Conservation (phyloP, 495 filamentous ascomycete species). For the Daldinia vernicosa region DNA sequence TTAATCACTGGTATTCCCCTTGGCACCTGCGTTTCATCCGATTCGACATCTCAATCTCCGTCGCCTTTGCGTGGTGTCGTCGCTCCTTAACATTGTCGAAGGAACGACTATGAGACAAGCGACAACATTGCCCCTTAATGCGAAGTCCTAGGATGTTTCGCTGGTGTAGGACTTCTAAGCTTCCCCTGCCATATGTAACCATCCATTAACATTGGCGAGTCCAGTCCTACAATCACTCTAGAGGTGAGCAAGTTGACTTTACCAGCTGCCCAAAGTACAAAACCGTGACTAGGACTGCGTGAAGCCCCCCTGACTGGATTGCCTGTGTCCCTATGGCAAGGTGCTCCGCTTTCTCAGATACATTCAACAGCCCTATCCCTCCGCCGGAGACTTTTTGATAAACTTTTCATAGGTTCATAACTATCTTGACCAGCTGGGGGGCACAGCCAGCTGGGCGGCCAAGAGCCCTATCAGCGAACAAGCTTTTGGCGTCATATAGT, state of each 20-base stretch:
- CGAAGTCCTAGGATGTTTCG: not conserved
- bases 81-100: not conserved
- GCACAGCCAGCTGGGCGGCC: not conserved
- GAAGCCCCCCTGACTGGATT: not conserved
- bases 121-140: not conserved
- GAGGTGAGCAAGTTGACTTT: not conserved
- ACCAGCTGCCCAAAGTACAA: not conserved
- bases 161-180: not conserved
- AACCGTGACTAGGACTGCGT: not conserved
- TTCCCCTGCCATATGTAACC: not conserved
- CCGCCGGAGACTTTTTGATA: not conserved
- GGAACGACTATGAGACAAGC: not conserved
- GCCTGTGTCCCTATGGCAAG: not conserved
- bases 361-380: not conserved
- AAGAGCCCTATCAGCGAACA: not conserved
- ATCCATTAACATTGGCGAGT: not conserved
- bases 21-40: not conserved
- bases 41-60: conserved; percentile 8
- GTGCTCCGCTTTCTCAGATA: not conserved
- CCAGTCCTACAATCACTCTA: not conserved
- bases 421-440: not conserved
- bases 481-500: not conserved
- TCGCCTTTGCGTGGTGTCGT: not conserved
- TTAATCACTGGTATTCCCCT: not conserved
- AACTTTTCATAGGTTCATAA: not conserved